Evolutionary conservation across 495 filamentous ascomycete species (phyloP).

Genomic region (Arthonia radiata): DNA sequence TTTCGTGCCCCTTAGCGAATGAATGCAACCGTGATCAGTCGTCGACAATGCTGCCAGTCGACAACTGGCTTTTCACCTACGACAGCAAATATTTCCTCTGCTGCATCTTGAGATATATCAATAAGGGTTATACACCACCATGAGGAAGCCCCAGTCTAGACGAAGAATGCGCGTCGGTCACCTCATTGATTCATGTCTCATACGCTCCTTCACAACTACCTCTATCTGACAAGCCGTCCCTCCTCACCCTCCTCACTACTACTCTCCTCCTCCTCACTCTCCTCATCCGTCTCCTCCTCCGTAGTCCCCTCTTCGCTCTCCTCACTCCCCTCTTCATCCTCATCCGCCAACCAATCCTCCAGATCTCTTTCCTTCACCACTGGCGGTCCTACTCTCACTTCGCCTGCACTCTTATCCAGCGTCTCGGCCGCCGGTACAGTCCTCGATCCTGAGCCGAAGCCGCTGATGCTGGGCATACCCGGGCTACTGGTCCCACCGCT

Average conservation of each 20-base stretch:
- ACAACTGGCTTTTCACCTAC: too few species aligned
- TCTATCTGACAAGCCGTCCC: conserved; percentile 20
- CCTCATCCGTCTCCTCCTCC: conserved; percentile 21
- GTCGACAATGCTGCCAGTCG: too few species aligned
- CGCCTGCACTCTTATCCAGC: conserved; percentile 27
- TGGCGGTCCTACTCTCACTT: conserved; percentile 7
- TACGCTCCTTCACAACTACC: too few species aligned
- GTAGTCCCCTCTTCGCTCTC: conserved; percentile 18
- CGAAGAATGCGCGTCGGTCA: too few species aligned
- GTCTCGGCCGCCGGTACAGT: conserved; percentile 35
- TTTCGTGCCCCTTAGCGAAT: too few species aligned
- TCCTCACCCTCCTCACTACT: conserved; percentile 19
- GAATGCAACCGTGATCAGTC: too few species aligned
- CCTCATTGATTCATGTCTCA: too few species aligned
- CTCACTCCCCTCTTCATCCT: conserved; percentile 20
- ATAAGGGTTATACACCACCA: too few species aligned
- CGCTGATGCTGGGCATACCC: conserved; percentile 13
- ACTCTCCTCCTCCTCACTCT: conserved; percentile 21
- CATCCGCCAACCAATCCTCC: conserved; percentile 72
- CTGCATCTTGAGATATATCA: too few species aligned
- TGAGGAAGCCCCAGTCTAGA: too few species aligned
- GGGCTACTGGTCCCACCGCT: conserved; percentile 13
- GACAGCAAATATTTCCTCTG: too few species aligned
- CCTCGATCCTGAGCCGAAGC: too few species aligned
- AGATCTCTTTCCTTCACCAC: conserved; percentile 34